Conservation (phyloP, 345 rosid genomes). For the Lepidium didymum region DNA sequence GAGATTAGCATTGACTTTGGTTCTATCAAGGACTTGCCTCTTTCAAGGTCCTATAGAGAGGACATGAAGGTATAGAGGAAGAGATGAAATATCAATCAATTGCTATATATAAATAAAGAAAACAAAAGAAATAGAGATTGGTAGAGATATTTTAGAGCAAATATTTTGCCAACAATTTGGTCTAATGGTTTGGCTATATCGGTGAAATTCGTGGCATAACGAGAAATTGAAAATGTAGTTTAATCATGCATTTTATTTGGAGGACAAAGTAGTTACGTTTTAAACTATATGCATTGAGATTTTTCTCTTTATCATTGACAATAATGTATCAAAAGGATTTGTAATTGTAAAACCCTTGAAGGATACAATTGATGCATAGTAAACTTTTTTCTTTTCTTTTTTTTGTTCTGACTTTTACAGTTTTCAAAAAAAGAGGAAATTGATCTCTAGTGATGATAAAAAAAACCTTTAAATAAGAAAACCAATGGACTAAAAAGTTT, state of each 20-base stretch:
- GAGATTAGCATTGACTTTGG: slow-evolving; percentile 25
- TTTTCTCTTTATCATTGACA: neutral
- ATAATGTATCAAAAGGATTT: neutral
- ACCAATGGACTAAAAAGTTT: too few species aligned
- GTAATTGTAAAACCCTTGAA: neutral
- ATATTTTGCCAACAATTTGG: slow-evolving; percentile 5
- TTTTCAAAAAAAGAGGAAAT: too few species aligned
- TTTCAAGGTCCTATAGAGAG: slow-evolving; percentile 9
- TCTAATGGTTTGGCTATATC: slow-evolving; percentile 9
- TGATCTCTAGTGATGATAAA: too few species aligned
- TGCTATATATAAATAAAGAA: slow-evolving; percentile 1
- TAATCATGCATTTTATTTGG: slow-evolving; percentile 3
- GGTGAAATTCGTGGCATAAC: neutral
- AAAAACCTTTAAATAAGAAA: too few species aligned
- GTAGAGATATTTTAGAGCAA: neutral
- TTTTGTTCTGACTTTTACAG: too few species aligned
- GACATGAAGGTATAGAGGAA: neutral
- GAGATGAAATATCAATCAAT: neutral
- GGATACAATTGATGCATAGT: neutral
- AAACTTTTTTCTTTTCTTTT: too few species aligned
- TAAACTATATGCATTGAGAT: neutral
- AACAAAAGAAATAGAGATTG: neutral
- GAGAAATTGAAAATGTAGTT: slow-evolving; percentile 4
- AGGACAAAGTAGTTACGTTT: neutral
- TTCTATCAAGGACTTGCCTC: slow-evolving; percentile 7